Evolutionary conservation across 495 filamentous ascomycete species (phyloP), one percentile per base, ranked within the genome.

Genomic region (Penicillium mononematosum): DNA sequence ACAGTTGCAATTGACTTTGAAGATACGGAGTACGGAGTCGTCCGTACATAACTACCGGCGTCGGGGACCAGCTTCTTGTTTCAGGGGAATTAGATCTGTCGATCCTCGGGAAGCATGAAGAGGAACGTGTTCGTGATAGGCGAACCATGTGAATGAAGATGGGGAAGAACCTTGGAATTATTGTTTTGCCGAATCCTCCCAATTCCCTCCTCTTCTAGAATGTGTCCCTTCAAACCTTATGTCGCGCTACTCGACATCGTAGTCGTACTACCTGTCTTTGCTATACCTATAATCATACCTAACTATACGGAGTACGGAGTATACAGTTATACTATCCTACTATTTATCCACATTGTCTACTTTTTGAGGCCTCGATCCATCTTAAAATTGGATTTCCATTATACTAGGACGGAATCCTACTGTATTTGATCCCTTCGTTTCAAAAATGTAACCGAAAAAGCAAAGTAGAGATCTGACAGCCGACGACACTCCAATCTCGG

Each of bases 401-500:
- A 14, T 22, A 24, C 11, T 5, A 10, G 1, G 19, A 24, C 11
- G 14, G 19, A 22, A 19, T 44, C 42, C 42, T 44, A 5, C 20
- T 14, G 0, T 4, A 24, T n/a, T 46, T n/a, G 44, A 46, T 29
- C 29, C 20, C 45, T n/a, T 31, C 31, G 43, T 45, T 25, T 8
- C 45, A 48, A 31, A 29, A 48, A 20, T 7, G 34, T 1, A 7
- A 29, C 6, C 36, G 6, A 41, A 25, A 29, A n/a, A 41, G 8
- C 9, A 9, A 50, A 27, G 17, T 34, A 11, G 3, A 29, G 14
- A 51, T 51, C 49, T n/a, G 34, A 51, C 31, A 38, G 32, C 10
- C 19, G 8, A 44, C 24, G 22, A 45, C 22, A 24, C 48, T 45
- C 19, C 32, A 55, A 47, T 55, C 46, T 55, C 32, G 16, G 44